phyloP scores from a whole-genome alignment of 2,329 filamentous ascomycete species.

The Pseudocercospora ulei region DNA sequence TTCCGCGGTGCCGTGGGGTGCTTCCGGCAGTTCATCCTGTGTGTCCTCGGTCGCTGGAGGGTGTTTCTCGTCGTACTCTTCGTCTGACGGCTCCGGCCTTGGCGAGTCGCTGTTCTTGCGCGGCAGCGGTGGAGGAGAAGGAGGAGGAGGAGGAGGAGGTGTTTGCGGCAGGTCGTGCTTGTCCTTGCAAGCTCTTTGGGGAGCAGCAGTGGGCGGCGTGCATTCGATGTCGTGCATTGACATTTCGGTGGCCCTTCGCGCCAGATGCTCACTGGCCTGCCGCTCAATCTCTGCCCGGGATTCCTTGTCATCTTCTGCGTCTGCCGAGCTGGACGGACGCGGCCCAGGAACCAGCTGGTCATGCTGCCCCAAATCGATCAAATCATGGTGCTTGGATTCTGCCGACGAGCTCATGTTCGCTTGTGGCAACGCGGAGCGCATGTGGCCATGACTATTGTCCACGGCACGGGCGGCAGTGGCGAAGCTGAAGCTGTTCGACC shows the following conservation, averaged over 20 bases:
- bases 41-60: conserved; percentile 24
- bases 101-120: conserved; percentile 26
- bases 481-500: conserved; percentile 16
- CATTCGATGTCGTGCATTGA: conserved; percentile 11
- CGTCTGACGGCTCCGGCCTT: conserved; percentile 12
- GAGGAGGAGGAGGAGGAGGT: too few species aligned
- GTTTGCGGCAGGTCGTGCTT: conserved; percentile 24
- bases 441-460: conserved; percentile 4
- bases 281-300: conserved; percentile 24
- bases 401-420: conserved; percentile 7
- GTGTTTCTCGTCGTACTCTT: conserved; percentile 31
- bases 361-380: conserved; percentile 6
- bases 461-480: neutral
- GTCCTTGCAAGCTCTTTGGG: conserved; percentile 1
- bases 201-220: conserved; percentile 3
- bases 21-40: conserved; percentile 42
- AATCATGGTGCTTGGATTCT: conserved; percentile 2
- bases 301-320: conserved; percentile 14
- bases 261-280: conserved; percentile 30
- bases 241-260: conserved; percentile 28
- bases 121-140: conserved; percentile 29
- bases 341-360: neutral
- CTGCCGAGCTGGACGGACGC: neutral
- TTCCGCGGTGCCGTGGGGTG: conserved; percentile 33
- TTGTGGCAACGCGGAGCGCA: conserved; percentile 1